These are phyloP conservation scores for Microdochium trichocladiopsis DNA, from an alignment of 2,329 filamentous ascomycete genomes.

Conservation along the genomic window DNA sequence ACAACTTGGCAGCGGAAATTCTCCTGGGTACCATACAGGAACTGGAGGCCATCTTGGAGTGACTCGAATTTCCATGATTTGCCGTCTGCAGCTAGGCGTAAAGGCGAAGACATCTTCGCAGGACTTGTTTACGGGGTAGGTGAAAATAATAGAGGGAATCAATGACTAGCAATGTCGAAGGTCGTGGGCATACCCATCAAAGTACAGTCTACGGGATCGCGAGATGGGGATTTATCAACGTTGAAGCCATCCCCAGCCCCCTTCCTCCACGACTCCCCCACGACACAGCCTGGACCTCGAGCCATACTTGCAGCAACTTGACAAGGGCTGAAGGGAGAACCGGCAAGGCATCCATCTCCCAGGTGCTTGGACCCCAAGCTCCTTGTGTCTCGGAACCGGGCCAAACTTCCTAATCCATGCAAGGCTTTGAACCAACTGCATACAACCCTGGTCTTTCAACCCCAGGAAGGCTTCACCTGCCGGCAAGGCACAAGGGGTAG, in stretches of 20 bases:
- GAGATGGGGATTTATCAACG: no score
- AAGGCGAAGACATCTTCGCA: neutral
- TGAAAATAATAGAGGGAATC: neutral
- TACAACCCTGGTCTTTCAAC: neutral
- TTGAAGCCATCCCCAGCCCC: no score
- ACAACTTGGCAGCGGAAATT: neutral
- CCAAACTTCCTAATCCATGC: no score
- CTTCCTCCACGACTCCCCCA: no score
- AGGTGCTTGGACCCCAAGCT: no score
- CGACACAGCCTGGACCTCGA: neutral
- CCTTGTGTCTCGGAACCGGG: no score
- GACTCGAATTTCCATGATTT: neutral
- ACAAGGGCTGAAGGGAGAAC: neutral
- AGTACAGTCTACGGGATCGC: no score
- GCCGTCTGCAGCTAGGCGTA: neutral
- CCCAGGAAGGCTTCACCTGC: neutral
- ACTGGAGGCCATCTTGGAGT: neutral
- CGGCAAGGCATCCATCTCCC: no score
- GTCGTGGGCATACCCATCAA: no score
- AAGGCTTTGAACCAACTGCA: neutral
- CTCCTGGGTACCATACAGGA: neutral
- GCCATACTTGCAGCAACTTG: neutral
- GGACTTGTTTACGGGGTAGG: neutral
- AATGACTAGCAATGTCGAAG: no score
- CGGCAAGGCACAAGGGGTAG: neutral